phyloP scores from a whole-genome alignment of 768 basidiomycete genomes.

The Termitomyces sp. region DNA sequence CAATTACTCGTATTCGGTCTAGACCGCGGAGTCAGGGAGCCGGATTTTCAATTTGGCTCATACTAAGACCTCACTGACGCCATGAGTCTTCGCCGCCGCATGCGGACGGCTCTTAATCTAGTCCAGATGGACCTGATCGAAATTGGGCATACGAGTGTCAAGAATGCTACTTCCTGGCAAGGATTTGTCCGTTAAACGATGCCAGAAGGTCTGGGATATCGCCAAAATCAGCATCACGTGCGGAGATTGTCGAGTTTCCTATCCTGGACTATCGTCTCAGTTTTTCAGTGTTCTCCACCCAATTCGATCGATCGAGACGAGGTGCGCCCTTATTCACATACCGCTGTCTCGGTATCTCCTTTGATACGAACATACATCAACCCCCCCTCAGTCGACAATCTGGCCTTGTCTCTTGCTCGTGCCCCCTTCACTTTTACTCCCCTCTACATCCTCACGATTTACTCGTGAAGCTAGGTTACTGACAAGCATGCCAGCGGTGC shows the following conservation, averaged over 20 bases:
- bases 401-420: constrained; percentile 5
- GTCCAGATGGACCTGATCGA: neutral
- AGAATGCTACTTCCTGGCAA: constrained; percentile 3
- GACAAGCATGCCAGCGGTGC: constrained; percentile 22
- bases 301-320: constrained; percentile 30
- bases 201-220: neutral
- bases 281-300: constrained; percentile 13
- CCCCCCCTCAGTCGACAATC: neutral
- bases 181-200: neutral
- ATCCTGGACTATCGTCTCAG: constrained; percentile 14
- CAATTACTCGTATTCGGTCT: neutral
- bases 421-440: constrained; percentile 3
- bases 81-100: neutral
- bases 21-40: neutral
- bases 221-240: constrained; percentile 16
- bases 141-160: neutral
- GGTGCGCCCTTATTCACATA: constrained; percentile 17
- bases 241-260: constrained; percentile 11
- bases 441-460: constrained; percentile 2
- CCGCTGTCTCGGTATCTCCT: constrained; percentile 17
- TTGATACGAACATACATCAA: constrained; percentile 7
- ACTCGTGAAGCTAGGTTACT: neutral
- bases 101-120: neutral
- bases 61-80: neutral
- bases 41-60: neutral